A percentile compares a stretch with the other conserved stretches of the same genome.
Evolutionary conservation across 2,329 filamentous ascomycete genomes (phyloP).

Genomic region (Botryotinia globosa): DNA sequence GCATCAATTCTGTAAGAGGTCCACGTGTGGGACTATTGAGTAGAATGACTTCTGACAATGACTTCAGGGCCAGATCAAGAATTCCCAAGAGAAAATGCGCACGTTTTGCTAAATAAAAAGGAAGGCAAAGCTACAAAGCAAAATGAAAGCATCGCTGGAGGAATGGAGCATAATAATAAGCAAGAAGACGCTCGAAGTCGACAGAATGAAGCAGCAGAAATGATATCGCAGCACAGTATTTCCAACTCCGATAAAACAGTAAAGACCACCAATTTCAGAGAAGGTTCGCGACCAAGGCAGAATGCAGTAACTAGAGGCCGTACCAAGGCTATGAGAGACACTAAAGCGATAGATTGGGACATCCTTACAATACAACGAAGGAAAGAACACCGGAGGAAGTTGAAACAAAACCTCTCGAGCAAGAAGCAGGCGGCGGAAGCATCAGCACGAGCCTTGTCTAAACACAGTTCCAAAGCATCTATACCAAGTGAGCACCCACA

Average conservation of each 20-base stretch:
- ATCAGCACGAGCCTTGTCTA: not conserved
- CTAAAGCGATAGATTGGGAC: not conserved
- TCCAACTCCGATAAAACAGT: not conserved
- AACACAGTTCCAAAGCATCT: not conserved
- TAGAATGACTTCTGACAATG: not conserved
- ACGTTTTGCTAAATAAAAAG: not conserved
- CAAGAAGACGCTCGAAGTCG: not conserved
- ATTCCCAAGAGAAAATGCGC: not conserved
- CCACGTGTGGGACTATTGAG: not conserved
- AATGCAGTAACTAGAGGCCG: not conserved
- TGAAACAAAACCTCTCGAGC: not conserved
- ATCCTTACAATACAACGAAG: not conserved
- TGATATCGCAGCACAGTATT: not conserved
- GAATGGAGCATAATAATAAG: not conserved
- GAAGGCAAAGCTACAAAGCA: not conserved
- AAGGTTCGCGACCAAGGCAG: not conserved
- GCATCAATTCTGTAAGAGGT: slow-evolving; percentile 6
- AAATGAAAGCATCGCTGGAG: not conserved
- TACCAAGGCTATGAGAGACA: too few relatives aligned
- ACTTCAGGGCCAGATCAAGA: slow-evolving; percentile 1
- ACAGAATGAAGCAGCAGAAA: not conserved
- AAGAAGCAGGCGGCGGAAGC: not conserved
- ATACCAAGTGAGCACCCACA: not conserved
- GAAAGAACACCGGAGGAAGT: not conserved
- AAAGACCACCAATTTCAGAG: not conserved